A percentile compares a stretch with the other conserved stretches of the same genome.
These are phyloP conservation scores for Epithemia pelagica DNA, from an alignment of 108 stramenopile genomes.

Conservation along the genomic window DNA sequence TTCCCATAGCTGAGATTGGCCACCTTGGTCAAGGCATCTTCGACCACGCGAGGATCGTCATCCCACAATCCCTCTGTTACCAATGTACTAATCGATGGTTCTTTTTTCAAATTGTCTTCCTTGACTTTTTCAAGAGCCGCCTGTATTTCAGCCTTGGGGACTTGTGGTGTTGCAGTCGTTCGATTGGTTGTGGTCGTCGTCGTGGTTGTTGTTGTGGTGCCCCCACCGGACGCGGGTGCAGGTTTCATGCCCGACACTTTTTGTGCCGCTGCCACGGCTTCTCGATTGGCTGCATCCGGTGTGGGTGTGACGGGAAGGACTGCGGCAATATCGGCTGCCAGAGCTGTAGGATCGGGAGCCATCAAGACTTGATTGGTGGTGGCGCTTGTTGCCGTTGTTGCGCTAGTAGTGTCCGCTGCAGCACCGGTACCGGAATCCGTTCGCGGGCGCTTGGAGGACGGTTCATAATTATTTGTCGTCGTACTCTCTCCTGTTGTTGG, in stretches of 20 bases:
- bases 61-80: conserved; percentile 4
- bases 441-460: neutral
- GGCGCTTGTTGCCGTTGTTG: neutral
- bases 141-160: neutral
- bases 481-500: too few relatives aligned
- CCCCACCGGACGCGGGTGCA: neutral
- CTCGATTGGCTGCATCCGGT: neutral
- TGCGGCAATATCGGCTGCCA: neutral
- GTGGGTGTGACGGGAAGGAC: neutral
- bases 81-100: neutral
- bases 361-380: neutral
- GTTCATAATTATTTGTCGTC: neutral
- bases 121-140: neutral
- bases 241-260: neutral
- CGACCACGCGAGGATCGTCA: neutral
- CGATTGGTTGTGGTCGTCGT: neutral
- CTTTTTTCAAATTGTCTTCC: neutral
- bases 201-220: too few relatives aligned
- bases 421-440: neutral
- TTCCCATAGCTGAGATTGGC: conserved; percentile 2
- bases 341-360: neutral
- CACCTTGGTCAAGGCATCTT: neutral
- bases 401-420: neutral
- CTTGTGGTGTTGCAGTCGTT: neutral
- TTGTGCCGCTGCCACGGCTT: neutral